Conservation (phyloP, 345 rosid species). For the Camelina sativa region DNA sequence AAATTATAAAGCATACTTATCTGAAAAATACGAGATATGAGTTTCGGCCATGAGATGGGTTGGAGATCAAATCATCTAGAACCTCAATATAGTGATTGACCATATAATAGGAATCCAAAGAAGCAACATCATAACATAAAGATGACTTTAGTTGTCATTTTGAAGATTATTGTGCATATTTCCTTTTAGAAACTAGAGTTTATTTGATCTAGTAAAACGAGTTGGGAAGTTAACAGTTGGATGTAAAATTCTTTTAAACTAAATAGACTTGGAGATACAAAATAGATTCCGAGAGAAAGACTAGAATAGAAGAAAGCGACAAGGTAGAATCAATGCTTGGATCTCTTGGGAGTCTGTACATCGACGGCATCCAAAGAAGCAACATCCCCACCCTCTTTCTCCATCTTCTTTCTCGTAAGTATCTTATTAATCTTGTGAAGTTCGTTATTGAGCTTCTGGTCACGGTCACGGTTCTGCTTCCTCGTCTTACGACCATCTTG, state of each 20-base stretch:
- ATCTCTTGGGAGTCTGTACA: slow-evolving; percentile 42
- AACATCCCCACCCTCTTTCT: slow-evolving; percentile 66
- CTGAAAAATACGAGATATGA: too few relatives aligned
- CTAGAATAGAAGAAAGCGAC: not conserved
- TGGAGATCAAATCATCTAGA: too few relatives aligned
- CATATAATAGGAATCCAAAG: too few relatives aligned
- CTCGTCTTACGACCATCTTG: slow-evolving; percentile 96
- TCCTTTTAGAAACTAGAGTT: not conserved
- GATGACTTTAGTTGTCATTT: too few relatives aligned
- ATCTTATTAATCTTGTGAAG: slow-evolving; percentile 90
- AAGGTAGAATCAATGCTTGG: slow-evolving; percentile 25
- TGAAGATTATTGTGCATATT: not conserved
- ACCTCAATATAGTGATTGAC: too few relatives aligned
- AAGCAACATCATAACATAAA: too few relatives aligned
- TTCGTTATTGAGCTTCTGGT: slow-evolving; percentile 91
- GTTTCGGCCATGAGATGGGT: too few relatives aligned
- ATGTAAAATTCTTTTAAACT: not conserved
- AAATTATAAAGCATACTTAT: too few relatives aligned
- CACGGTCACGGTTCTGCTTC: slow-evolving; percentile 96
- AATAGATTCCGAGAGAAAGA: not conserved
- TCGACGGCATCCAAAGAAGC: slow-evolving; percentile 58
- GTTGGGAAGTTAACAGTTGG: not conserved
- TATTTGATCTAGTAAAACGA: too few relatives aligned
- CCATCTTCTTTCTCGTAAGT: slow-evolving; percentile 86
- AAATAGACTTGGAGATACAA: slow-evolving; percentile 7